Base-by-base conservation (phyloP, 306 rosid genomes). In the Lathyrus oleraceus region DNA sequence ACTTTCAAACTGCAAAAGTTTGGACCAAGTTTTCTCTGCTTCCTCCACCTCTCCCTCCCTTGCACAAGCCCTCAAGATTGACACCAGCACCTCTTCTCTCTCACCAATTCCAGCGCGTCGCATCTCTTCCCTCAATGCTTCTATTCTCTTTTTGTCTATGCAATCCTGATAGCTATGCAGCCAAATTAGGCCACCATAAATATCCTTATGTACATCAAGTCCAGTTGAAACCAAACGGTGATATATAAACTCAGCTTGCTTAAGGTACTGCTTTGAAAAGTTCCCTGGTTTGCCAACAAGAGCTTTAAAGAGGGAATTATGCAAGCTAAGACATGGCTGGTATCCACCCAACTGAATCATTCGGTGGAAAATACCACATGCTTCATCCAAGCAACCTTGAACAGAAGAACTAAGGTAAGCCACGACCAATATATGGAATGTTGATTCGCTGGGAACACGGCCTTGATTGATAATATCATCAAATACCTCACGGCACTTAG, bases 331-430 rank as follows among this genome's bases (percentile, higher is more conserved):
- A 36, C 90, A 87, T 8, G 98, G 98, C 63, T 54, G 85, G 82
- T 90, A 93, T 45, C 98, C 97, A 61, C 98, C 98, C 28, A 93
- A 79, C 85, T 93, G 98, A 84, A 93, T 88, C 98, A 93, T 93
- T 63, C 86, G 87, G 74, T 87, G 86, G 85, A 87, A 93, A 66
- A 93, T 77, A 79, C 80, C 58, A 71, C 94, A 87, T 21, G 98
- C 97, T 81, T 93, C 97, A 61, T 88, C 97, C 84, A 93, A 78
- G 80, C 94, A 90, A 35, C 91, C 98, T 78, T 84, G 85, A 51
- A 82, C 84, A 8, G 89, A 75, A 36, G 92, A 80, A 79, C 96
- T 93, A 61, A 93, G 97, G 79, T 90, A 90, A 6, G 98, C 97
- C 76, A 93, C 90, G 53, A 87, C 75, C 79, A 93, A 78, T 70